Evolutionary conservation across 2,329 filamentous ascomycete genomes (phyloP), one percentile per base, ranked within the genome.

Genomic region (Botrytis cinerea): DNA sequence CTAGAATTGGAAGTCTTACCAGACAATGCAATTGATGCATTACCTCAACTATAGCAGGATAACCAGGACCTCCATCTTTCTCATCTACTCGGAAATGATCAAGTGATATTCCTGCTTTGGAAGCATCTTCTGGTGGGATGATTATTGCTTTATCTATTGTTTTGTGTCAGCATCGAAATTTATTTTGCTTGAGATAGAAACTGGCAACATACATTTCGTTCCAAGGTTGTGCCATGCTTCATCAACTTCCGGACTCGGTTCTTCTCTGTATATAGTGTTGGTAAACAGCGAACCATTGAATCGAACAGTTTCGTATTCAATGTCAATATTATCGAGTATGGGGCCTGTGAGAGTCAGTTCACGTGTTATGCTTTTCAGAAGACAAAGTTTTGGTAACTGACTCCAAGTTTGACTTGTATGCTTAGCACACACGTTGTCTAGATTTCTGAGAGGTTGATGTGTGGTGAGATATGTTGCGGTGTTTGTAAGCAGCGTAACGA

Each of bases 301-400:
- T 28, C 75, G 79, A 46, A 84, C 80, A 0, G 78, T 78, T 28
- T 82, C 79, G 78, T 85, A 87, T 25, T 79, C 77, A 5, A 86
- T 81, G 28, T 81, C 78, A 6, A 86, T 79, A 9, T 85, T 82
- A 35, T 82, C 80, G 48, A 82, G 73, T 0, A 84, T 60, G 0
- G 83, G 82, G 7, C 82, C 76, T 77, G 51, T 10, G 9, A n/a
- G 3, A 35, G 7, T 60, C n/a, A 60, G 38, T 45, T 35, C 9
- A 18, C 12, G 16, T 32, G 63, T 32, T 22, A n/a, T 45, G 9
- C n/a, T 16, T 25, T 59, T 45, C 10, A 25, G 14, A 9, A 32
- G 4, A 60, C 14, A 25, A 45, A 45, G 25, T 2, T 60, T n/a
- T 59, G 38, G 20, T 18, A 45, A 60, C 67, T 70, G 1, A 60